Conservation (phyloP, 345 rosid species). For the Theobroma cacao region DNA sequence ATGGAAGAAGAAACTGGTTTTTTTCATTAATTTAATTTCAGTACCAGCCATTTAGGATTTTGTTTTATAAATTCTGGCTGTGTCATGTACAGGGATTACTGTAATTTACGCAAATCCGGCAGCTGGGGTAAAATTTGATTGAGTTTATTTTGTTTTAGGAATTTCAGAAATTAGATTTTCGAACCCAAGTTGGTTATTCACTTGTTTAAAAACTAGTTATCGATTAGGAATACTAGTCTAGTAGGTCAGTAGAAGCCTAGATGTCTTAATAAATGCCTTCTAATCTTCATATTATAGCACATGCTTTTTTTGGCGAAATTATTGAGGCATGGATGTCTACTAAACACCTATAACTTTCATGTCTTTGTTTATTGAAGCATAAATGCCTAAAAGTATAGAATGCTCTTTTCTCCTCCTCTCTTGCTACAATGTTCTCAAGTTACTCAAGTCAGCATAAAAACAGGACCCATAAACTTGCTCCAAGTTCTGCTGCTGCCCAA, state of each 20-base stretch:
- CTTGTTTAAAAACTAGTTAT: not conserved
- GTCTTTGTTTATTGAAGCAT: not conserved
- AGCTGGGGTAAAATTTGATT: not conserved
- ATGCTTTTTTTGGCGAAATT: not conserved
- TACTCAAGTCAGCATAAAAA: not conserved
- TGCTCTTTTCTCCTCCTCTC: not conserved
- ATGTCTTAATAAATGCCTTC: not conserved
- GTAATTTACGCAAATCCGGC: not conserved
- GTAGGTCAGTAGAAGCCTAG: slow-evolving; percentile 5
- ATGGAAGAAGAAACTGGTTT: not conserved
- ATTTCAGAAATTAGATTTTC: not conserved
- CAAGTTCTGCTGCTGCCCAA: not conserved
- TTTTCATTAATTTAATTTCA: not conserved
- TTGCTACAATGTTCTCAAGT: not conserved
- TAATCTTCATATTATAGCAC: not conserved
- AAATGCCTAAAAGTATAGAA: not conserved
- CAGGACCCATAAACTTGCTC: not conserved
- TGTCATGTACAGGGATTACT: not conserved
- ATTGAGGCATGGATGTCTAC: not conserved
- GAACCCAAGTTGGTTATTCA: not conserved
- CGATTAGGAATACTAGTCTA: not conserved
- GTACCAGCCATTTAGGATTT: not conserved
- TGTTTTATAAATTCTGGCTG: not conserved
- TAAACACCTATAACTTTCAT: not conserved
- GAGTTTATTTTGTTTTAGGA: not conserved